phyloP scores from a whole-genome alignment of 2,329 filamentous ascomycete species.

The Bimuria novae-zelandiae region DNA sequence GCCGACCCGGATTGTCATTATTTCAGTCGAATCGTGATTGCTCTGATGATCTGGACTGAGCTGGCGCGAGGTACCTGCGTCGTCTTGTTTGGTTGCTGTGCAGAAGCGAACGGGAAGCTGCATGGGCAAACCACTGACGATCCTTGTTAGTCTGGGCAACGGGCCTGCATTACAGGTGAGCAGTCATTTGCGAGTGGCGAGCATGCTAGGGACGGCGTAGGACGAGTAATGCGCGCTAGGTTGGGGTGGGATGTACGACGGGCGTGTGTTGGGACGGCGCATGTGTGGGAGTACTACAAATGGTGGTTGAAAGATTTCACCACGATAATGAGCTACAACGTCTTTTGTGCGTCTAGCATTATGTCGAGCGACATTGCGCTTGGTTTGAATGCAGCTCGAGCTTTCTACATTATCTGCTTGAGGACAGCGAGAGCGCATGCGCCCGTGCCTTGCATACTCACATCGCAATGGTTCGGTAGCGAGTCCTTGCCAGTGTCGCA shows the following conservation, averaged over 20 bases:
- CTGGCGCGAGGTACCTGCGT: slow-evolving; percentile 27
- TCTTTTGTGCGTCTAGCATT: too few species aligned
- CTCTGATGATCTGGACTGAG: slow-evolving; percentile 34
- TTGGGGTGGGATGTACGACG: slow-evolving; percentile 2
- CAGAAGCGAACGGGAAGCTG: slow-evolving; percentile 35
- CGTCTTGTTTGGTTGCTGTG: slow-evolving; percentile 35
- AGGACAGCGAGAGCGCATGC: too few species aligned
- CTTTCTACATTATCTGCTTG: too few species aligned
- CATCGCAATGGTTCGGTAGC: not conserved
- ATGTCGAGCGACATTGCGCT: too few species aligned
- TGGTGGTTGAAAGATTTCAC: too few species aligned
- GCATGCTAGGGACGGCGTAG: too few species aligned
- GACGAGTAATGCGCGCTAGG: slow-evolving; percentile 3
- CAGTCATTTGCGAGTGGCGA: not conserved
- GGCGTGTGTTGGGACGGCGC: not conserved
- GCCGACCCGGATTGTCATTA: not conserved
- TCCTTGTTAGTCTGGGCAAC: slow-evolving; percentile 9
- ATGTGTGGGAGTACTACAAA: not conserved
- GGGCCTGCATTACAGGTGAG: slow-evolving; percentile 12
- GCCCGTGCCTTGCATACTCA: not conserved
- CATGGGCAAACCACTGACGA: slow-evolving; percentile 31
- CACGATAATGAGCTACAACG: too few species aligned
- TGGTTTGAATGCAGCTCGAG: too few species aligned
- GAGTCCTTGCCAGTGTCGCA: slow-evolving; percentile 2
- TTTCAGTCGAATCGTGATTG: slow-evolving; percentile 22